Evolutionary conservation across 495 filamentous ascomycete genomes (phyloP), one percentile per base, ranked within the genome.

Genomic region (Pyrenula aspistea): DNA sequence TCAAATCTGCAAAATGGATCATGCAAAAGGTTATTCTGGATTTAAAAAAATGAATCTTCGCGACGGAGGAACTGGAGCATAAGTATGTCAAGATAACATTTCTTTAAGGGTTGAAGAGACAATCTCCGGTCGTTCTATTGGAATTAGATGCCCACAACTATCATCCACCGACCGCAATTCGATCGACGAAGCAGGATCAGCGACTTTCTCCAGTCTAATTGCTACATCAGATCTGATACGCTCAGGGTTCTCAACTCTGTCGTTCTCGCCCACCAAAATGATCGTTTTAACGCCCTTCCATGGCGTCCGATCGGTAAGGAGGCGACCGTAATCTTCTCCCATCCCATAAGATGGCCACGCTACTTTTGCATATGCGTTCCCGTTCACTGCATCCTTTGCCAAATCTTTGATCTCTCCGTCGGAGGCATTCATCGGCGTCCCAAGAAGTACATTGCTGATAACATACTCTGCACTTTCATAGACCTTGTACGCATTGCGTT

Each of bases 301-400:
- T 42, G 31, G 31, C 15, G 15, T 42, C 31, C 31, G 31, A 42
- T 42, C 15, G 15, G 31, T 42, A 42, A 42, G 31, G 31, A 42
- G 31, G 8, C 15, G 8, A 42, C 31, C 15, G 15, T 42, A 42
- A 62, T 75, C 68, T 56, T 74, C 72, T 25, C 53, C 56, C 69
- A 75, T 74, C 8, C 61, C 71, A 63, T 73, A 70, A 24, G 54
- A 22, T 22, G 67, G 68, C 73, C 72, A 76, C 2, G 68, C 69
- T 10, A 55, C 59, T 51, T 67, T 73, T 10, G 73, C 72, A 12
- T 59, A 57, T 19, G 48, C 2, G 42, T 64, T 69, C 0, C 71
- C 72, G 1, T 23, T 49, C 1, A 71, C 24, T 57, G 70, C 74
- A 53, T 68, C 63, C 42, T 53, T 50, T 1, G 69, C 62, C 3